These are phyloP conservation scores for Auricularia sp. DNA, from an alignment of 768 basidiomycete genomes.

Conservation along the genomic window DNA sequence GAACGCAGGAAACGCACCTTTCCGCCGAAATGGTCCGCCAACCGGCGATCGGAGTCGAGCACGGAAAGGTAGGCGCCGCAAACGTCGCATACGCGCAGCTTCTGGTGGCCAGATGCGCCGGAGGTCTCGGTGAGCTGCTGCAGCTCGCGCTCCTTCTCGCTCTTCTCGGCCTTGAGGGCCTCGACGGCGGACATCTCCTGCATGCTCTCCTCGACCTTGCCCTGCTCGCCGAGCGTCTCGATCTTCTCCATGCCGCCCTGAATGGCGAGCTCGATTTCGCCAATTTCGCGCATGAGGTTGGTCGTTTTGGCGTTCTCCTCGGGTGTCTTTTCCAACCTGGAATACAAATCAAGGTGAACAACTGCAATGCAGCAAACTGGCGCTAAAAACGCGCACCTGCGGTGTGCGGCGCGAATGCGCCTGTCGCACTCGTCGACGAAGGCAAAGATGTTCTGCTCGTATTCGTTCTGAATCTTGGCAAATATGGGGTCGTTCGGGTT, in stretches of 20 bases:
- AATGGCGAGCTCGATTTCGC: slow-evolving; percentile 97
- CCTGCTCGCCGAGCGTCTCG: slow-evolving; percentile 90
- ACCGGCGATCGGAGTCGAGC: slow-evolving; percentile 92
- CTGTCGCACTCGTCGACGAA: slow-evolving; percentile 99
- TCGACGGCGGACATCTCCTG: slow-evolving; percentile 95
- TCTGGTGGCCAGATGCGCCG: slow-evolving; percentile 99
- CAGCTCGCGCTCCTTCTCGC: slow-evolving; percentile 94
- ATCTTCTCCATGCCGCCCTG: slow-evolving; percentile 99
- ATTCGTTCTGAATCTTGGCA: slow-evolving; percentile 84
- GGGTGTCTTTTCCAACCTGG: slow-evolving; percentile 92
- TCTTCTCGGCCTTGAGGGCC: slow-evolving; percentile 91
- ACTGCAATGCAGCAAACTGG: no score
- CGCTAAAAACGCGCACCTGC: slow-evolving; percentile 18
- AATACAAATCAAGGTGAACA: no score
- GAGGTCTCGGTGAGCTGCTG: slow-evolving; percentile 96
- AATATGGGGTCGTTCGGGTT: slow-evolving; percentile 76
- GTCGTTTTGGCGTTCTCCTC: slow-evolving; percentile 99
- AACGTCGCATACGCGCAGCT: slow-evolving; percentile 98
- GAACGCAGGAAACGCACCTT: slow-evolving; percentile 52
- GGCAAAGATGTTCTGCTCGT: slow-evolving; percentile 87
- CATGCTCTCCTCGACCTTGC: slow-evolving; percentile 99
- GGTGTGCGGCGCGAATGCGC: slow-evolving; percentile 86
- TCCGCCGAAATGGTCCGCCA: slow-evolving; percentile 99
- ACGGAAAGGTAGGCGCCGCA: slow-evolving; percentile 99
- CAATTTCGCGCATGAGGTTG: slow-evolving; percentile 98